Percentiles rank a stretch among this genome's conserved stretches.
These are phyloP conservation scores for Gossypium gossypioides DNA, from an alignment of 441 rosid genomes.

Conservation along the genomic window DNA sequence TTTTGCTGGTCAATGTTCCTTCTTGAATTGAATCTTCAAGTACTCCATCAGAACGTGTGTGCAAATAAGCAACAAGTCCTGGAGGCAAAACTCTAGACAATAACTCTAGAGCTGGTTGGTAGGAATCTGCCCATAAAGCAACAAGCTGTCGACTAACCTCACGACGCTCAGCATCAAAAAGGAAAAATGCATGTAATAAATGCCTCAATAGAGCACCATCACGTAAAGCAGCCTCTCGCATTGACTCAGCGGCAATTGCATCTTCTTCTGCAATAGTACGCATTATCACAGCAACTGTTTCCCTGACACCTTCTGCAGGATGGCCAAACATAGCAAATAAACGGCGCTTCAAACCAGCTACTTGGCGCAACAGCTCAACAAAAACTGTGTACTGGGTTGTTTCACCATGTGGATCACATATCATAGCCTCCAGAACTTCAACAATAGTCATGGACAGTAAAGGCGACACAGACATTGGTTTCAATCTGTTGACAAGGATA, in stretches of 20 bases:
- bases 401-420: slow-evolving; percentile 98
- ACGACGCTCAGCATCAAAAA: slow-evolving; percentile 84
- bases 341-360: slow-evolving; percentile 92
- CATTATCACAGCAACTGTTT: slow-evolving; percentile 94
- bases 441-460: slow-evolving; percentile 91
- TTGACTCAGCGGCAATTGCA: slow-evolving; percentile 99
- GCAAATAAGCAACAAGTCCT: slow-evolving; percentile 98
- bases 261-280: slow-evolving; percentile 99
- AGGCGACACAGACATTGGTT: slow-evolving; percentile 91
- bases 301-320: slow-evolving; percentile 98
- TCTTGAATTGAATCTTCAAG: slow-evolving; percentile 60
- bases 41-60: slow-evolving; percentile 66
- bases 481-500: slow-evolving; percentile 83
- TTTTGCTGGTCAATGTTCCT: slow-evolving; percentile 66
- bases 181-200: slow-evolving; percentile 79
- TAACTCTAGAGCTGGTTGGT: slow-evolving; percentile 88
- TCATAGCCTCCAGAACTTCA: slow-evolving; percentile 98
- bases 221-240: slow-evolving; percentile 98
- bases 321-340: slow-evolving; percentile 94
- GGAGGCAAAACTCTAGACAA: slow-evolving; percentile 95
- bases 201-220: slow-evolving; percentile 99
- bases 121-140: slow-evolving; percentile 99
- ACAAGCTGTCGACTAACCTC: slow-evolving; percentile 99
- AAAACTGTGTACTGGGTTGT: slow-evolving; percentile 90
- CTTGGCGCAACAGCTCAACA: slow-evolving; percentile 93